Evolutionary conservation across 768 basidiomycete genomes (phyloP), one percentile per base, ranked within the genome.

Genomic region (Suillus clintonianus): DNA sequence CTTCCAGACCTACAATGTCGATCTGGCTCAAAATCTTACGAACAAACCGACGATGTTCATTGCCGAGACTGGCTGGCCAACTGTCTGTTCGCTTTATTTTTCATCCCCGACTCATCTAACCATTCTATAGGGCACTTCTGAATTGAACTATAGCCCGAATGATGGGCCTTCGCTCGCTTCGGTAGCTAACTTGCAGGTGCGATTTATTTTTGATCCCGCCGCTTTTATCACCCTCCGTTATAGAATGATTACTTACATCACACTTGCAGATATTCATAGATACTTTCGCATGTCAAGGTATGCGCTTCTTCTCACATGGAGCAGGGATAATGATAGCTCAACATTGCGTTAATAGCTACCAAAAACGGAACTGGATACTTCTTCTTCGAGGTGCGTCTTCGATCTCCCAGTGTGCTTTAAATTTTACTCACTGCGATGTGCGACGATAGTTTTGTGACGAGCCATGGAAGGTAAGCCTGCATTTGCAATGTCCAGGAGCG

Each of bases 21-120:
- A 68, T 8, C 71, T 78, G n/a, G 90, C 94, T 0, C 66, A 77
- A 10, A 59, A 66, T 0, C 79, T 91, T 24, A n/a, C 85, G 5
- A 97, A 95, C 74, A 81, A 85, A 5, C 94, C 95, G 0, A 72
- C 81, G 51, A 89, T 94, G 84, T 96, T 86, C 77, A 97, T 99
- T 64, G 97, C 97, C 1, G 97, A 99, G 81, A 97, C 95, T 15
- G 92, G 92, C 59, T 91, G 89, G 89, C 89, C 93, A 37, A 85
- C 91, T 57, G 90, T 91, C 76, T 58, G 83, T 70, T 15, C 51
- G 15, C 27, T 22, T 56, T 41, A 17, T 36, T 42, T 47, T 50
- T 8, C 8, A 45, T 30, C 55, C 15, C 8, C 42, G 56, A 50
- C 59, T 59, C 34, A 61, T 59, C 39, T 57, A 27, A 27, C 34